Base-by-base conservation (phyloP, 495 filamentous ascomycete genomes). In the Penicillium taxi region DNA sequence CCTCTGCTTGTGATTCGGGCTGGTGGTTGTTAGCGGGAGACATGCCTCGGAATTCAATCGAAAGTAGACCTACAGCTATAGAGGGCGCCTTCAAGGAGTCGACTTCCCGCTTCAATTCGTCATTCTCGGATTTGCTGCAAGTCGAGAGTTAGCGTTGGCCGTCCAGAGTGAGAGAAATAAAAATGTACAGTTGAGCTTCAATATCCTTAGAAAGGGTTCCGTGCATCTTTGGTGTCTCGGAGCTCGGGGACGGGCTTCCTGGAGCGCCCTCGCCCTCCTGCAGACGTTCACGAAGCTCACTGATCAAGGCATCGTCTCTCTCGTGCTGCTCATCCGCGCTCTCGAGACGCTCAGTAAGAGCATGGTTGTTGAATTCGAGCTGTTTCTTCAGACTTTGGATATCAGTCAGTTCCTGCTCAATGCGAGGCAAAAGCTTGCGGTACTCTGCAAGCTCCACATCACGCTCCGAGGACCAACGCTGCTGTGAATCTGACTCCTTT, bases 321-420 rank as follows among this genome's bases (percentile, higher is more conserved):
- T 70, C 62, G 37, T 74, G 70, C 26, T 74, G 62, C 36, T 81
- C 75, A 34, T 72, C 64, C 2, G 70, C 65, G 32, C 66, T 66
- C 30, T 74, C 59, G 1, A 73, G 61, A 27, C 72, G 68, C 37
- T 77, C 70, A 7, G 63, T 59, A 1, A 78, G 61, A n/a, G 68
- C 58, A 14, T 73, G 64, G 35, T 77, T 75, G 35, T 81, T 75
- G 41, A 73, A 62, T 42, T 80, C 73, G 9, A 80, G 55, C 28
- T 73, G 67, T 35, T 70, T 70, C 44, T 73, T 71, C 21, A 73
- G 61, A 19, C 65, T 67, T 40, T 73, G 74, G 21, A 75, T 64
- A 26, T 81, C 77, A 42, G 66, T 74, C 39, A 73, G 69, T 27
- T 78, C 74, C 46, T 75, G 72, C 47, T 83, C 79, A 40, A 76